Conservation (phyloP, 805 yeast species). For the Candida vaughaniae region DNA sequence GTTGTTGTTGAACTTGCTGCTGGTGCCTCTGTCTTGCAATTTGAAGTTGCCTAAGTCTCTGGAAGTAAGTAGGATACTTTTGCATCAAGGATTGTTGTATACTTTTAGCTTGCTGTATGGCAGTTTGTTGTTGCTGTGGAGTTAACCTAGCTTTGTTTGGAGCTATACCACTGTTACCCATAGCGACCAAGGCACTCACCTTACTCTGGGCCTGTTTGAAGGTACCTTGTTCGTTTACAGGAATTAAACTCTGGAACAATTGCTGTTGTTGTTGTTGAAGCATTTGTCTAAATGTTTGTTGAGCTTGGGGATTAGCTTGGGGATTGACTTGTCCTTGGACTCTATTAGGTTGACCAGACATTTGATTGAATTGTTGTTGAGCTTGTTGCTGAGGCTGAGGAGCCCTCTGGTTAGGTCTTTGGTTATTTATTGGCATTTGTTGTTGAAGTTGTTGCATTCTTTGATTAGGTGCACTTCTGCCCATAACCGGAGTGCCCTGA, state of each 20-base stretch:
- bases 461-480: constrained; percentile 12
- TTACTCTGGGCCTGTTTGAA: constrained; percentile 40
- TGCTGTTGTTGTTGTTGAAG: constrained; percentile 44
- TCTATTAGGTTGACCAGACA: constrained; percentile 1
- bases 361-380: constrained; percentile 10
- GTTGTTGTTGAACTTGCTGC: constrained; percentile 12
- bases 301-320: constrained; percentile 12
- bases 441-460: constrained; percentile 18
- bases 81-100: constrained; percentile 37
- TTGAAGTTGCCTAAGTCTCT: constrained; percentile 36
- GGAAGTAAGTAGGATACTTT: constrained; percentile 37
- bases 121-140: constrained; percentile 45
- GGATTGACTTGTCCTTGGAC: neutral
- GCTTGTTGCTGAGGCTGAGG: constrained; percentile 3
- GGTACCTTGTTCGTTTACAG: constrained; percentile 41
- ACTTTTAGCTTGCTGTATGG: constrained; percentile 40
- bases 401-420: neutral
- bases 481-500: constrained; percentile 19
- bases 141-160: constrained; percentile 42
- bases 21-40: constrained; percentile 13
- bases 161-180: constrained; percentile 43
- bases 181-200: constrained; percentile 39
- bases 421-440: constrained; percentile 13
- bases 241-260: constrained; percentile 40
- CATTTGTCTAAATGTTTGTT: constrained; percentile 16